Evolutionary conservation across 1,139 yeast genomes (phyloP).

Genomic region (Kodamaea anthophila): DNA sequence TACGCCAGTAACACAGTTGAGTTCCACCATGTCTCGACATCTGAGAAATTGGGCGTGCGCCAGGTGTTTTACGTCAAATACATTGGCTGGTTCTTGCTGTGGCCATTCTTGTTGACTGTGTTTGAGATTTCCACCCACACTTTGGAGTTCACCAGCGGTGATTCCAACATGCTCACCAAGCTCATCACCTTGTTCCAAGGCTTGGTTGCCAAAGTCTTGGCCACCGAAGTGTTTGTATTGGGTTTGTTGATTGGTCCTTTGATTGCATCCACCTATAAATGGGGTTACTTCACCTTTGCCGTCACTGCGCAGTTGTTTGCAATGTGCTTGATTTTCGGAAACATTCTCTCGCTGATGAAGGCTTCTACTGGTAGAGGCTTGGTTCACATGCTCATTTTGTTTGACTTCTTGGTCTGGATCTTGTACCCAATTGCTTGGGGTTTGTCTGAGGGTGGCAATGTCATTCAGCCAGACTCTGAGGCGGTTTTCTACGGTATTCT

Average conservation of each 20-base stretch:
- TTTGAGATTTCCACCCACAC: slow-evolving; percentile 43
- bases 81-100: slow-evolving; percentile 63
- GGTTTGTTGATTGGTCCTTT: slow-evolving; percentile 50
- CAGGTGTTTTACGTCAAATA: slow-evolving; percentile 62
- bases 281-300: slow-evolving; percentile 55
- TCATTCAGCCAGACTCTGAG: slow-evolving; percentile 58
- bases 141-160: slow-evolving; percentile 26
- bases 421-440: slow-evolving; percentile 59
- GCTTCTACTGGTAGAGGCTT: slow-evolving; percentile 8
- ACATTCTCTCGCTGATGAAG: slow-evolving; percentile 12
- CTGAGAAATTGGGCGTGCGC: slow-evolving; percentile 37
- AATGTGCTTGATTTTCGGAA: slow-evolving; percentile 20
- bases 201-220: slow-evolving; percentile 30
- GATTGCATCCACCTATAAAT: slow-evolving; percentile 53
- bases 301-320: slow-evolving; percentile 33
- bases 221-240: slow-evolving; percentile 46
- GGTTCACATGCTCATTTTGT: slow-evolving; percentile 24
- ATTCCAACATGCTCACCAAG: slow-evolving; percentile 18
- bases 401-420: slow-evolving; percentile 34
- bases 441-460: slow-evolving; percentile 62
- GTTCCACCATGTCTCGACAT: slow-evolving; percentile 46
- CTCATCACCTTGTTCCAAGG: slow-evolving; percentile 19
- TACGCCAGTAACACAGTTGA: slow-evolving; percentile 50
- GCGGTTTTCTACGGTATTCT: slow-evolving; percentile 60
- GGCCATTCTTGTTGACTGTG: slow-evolving; percentile 47